phyloP scores from a whole-genome alignment of 164 flowering plant species.

The grape (Vitis vinifera) region DNA sequence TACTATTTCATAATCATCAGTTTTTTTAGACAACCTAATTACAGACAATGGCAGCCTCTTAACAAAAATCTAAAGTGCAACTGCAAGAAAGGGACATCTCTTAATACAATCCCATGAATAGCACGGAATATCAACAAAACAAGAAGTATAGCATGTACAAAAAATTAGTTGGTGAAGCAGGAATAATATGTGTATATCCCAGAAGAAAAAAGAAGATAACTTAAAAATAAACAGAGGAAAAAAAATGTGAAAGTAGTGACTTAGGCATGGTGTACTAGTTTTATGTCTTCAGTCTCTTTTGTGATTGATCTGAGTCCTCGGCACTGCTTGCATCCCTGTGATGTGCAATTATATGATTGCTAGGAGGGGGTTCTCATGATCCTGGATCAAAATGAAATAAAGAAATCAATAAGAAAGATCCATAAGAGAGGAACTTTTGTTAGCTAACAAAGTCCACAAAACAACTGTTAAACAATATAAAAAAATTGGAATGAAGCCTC shows the following conservation, averaged over 20 bases:
- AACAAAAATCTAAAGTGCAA: neutral
- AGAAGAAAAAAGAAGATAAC: neutral
- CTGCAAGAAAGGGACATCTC: neutral
- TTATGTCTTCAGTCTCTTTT: conserved; percentile 50
- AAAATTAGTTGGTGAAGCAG: neutral
- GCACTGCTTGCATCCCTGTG: conserved; percentile 24
- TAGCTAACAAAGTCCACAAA: neutral
- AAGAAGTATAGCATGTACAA: neutral
- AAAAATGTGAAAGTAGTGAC: neutral
- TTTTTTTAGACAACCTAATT: neutral
- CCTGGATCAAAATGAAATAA: conserved; percentile 20
- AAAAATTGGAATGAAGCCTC: neutral
- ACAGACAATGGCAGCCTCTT: conserved; percentile 5
- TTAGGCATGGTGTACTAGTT: conserved; percentile 2
- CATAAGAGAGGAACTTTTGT: neutral
- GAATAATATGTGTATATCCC: neutral
- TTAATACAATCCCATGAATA: neutral
- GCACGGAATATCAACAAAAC: neutral
- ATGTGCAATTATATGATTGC: conserved; percentile 18
- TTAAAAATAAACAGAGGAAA: neutral
- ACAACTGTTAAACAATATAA: neutral
- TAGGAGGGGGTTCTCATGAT: conserved; percentile 19
- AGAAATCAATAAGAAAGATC: neutral
- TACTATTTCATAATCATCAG: too few relatives aligned
- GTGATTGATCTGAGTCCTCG: conserved; percentile 52